Evolutionary conservation across 164 flowering plant genomes (phyloP).

Genomic region (Berberis vulgaris): DNA sequence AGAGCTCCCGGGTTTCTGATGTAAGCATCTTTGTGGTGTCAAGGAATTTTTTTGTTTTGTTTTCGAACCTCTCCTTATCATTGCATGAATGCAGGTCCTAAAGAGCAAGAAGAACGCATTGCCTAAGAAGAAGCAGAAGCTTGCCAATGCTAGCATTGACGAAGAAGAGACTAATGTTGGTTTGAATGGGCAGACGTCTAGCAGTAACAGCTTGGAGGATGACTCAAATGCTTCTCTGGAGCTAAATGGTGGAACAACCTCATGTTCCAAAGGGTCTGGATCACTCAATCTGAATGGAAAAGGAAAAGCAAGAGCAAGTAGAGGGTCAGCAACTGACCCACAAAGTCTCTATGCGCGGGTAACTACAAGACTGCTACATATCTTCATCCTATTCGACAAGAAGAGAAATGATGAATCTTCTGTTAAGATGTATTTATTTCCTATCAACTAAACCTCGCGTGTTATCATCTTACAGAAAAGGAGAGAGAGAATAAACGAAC

Average conservation of each 20-base stretch:
- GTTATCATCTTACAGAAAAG: slow-evolving; percentile 52
- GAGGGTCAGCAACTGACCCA: slow-evolving; percentile 86
- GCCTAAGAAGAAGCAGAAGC: slow-evolving; percentile 39
- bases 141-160: slow-evolving; percentile 8
- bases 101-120: slow-evolving; percentile 39
- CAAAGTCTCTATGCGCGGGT: slow-evolving; percentile 99
- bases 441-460: not conserved
- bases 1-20: slow-evolving; percentile 30
- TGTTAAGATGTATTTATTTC: not conserved
- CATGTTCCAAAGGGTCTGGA: slow-evolving; percentile 17
- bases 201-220: slow-evolving; percentile 57
- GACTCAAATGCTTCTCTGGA: slow-evolving; percentile 54
- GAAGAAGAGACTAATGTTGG: slow-evolving; percentile 30
- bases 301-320: slow-evolving; percentile 62
- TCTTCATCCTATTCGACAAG: not conserved
- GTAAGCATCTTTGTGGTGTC: slow-evolving; percentile 8
- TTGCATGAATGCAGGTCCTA: slow-evolving; percentile 25
- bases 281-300: slow-evolving; percentile 38
- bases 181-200: slow-evolving; percentile 28
- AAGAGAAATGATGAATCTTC: not conserved
- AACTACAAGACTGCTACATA: slow-evolving; percentile 7
- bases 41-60: slow-evolving; percentile 4
- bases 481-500: slow-evolving; percentile 81
- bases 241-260: slow-evolving; percentile 26
- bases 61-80: slow-evolving; percentile 2